phyloP scores from a whole-genome alignment of 129 eudicot genomes.

The Saussurea involucrata region DNA sequence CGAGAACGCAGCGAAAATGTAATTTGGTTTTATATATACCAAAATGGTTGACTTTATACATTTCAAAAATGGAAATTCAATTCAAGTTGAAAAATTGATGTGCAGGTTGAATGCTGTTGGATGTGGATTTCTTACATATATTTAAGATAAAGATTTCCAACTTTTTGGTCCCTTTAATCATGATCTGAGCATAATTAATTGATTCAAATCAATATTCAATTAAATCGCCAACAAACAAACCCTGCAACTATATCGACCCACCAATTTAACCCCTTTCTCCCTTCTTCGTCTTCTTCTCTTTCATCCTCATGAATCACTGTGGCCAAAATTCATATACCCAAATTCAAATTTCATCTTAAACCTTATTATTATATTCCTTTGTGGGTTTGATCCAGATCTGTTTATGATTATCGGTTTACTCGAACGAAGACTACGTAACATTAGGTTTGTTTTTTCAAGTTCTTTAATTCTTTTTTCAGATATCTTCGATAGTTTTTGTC shows the following conservation, averaged over 20 bases:
- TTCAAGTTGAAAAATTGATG: neutral
- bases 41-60: neutral
- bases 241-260: conserved; percentile 38
- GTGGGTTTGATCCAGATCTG: conserved; percentile 53
- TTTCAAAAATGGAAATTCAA: neutral
- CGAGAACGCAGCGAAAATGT: no score
- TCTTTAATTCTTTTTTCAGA: neutral
- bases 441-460: conserved; percentile 38
- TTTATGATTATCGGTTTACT: conserved; percentile 11
- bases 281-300: neutral
- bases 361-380: conserved; percentile 23
- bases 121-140: conserved; percentile 13
- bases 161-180: conserved; percentile 24
- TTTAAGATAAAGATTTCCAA: conserved; percentile 5
- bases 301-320: conserved; percentile 42
- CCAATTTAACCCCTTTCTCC: conserved; percentile 27
- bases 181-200: conserved; percentile 3
- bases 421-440: conserved; percentile 26
- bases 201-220: conserved; percentile 27
- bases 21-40: no score
- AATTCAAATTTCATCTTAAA: conserved; percentile 20
- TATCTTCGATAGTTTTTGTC: conserved; percentile 3
- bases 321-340: conserved; percentile 25
- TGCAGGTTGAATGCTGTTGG: conserved; percentile 17
- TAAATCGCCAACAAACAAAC: conserved; percentile 42